phyloP scores from a whole-genome alignment of 805 yeast species.

The Scheffersomyces spartinae region DNA sequence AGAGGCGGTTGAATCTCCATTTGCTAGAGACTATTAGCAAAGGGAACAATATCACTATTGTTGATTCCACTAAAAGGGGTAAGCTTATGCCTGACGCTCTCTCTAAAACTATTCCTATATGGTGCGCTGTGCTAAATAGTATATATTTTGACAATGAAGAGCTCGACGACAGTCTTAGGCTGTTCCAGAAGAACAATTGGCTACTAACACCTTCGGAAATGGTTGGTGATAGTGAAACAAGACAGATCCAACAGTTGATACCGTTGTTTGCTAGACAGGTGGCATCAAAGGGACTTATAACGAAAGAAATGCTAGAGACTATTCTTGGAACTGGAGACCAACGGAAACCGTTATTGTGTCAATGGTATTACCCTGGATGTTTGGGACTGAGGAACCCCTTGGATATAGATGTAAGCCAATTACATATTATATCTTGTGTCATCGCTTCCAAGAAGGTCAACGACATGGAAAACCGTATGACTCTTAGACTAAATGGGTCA shows the following conservation, averaged over 20 bases:
- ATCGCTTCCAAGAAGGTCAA: conserved; percentile 54
- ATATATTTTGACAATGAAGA: conserved; percentile 30
- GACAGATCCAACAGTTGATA: conserved; percentile 35
- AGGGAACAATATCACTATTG: conserved; percentile 42
- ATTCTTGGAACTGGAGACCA: conserved; percentile 15
- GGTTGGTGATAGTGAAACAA: conserved; percentile 46
- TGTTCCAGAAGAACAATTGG: conserved; percentile 17
- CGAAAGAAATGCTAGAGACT: conserved; percentile 15
- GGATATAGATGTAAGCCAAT: conserved; percentile 16
- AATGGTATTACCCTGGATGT: conserved; percentile 57
- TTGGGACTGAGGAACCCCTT: too few species aligned
- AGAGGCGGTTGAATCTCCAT: conserved; percentile 66
- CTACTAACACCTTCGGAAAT: conserved; percentile 39
- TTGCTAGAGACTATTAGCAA: conserved; percentile 37
- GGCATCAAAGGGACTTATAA: conserved; percentile 25
- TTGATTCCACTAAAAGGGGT: conserved; percentile 82
- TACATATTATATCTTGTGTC: conserved; percentile 37
- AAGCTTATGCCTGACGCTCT: conserved; percentile 79
- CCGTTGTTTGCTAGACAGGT: conserved; percentile 39
- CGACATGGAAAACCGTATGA: conserved; percentile 27
- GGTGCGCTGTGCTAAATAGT: conserved; percentile 73
- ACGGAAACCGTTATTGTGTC: conserved; percentile 45
- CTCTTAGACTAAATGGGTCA: too few species aligned
- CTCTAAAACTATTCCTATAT: conserved; percentile 79
- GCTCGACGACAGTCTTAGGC: conserved; percentile 1